Evolutionary conservation across 495 filamentous ascomycete species (phyloP).

Genomic region (Aspergillus sclerotiicarbonarius): DNA sequence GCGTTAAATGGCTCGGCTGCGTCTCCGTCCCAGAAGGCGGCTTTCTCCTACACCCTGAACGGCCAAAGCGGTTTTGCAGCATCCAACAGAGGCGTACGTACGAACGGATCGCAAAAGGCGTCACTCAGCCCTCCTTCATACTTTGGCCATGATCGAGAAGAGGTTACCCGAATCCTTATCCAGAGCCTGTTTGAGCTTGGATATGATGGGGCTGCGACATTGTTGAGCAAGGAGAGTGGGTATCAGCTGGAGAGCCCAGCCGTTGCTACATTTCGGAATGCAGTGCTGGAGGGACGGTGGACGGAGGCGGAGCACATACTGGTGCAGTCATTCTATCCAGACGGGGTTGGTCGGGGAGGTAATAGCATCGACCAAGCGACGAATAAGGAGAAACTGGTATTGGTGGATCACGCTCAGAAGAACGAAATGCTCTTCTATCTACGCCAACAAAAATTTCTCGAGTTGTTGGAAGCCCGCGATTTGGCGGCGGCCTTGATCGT

Average conservation of each 20-base stretch:
- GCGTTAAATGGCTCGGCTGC: constrained; percentile 45
- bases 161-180: constrained; percentile 89
- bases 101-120: constrained; percentile 48
- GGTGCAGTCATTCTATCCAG: constrained; percentile 54
- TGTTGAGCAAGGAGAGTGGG: constrained; percentile 77
- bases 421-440: constrained; percentile 74
- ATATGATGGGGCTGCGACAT: constrained; percentile 71
- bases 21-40: constrained; percentile 40
- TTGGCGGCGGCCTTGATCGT: constrained; percentile 72
- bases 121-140: constrained; percentile 44
- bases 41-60: constrained; percentile 44
- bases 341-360: constrained; percentile 49
- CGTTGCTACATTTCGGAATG: constrained; percentile 79
- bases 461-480: constrained; percentile 77
- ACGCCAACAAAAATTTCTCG: constrained; percentile 91
- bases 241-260: constrained; percentile 82
- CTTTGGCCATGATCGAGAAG: constrained; percentile 86
- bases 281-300: constrained; percentile 83
- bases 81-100: constrained; percentile 42
- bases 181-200: constrained; percentile 87
- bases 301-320: constrained; percentile 77
- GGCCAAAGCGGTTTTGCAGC: constrained; percentile 39
- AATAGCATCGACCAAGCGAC: constrained; percentile 26
- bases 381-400: constrained; percentile 39
- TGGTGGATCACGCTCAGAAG: constrained; percentile 57